Evolutionary conservation across 768 basidiomycete species (phyloP), one percentile per base, ranked within the genome.

Genomic region (Mycena chlorophos): DNA sequence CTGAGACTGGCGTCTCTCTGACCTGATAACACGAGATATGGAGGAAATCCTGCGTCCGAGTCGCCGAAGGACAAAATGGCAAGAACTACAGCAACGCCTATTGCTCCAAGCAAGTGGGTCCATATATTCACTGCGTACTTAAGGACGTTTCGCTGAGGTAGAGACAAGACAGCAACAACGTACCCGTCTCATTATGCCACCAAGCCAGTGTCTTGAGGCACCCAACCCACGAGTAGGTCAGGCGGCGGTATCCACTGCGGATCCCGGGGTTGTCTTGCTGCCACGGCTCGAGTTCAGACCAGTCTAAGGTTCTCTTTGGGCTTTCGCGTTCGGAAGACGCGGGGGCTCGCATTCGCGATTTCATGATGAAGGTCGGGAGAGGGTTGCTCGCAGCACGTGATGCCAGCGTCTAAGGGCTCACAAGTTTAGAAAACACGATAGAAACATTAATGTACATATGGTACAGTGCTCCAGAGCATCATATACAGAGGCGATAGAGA

Each of bases 141-240:
- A 1, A 47, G 10, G n/a, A n/a, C n/a, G n/a, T n/a, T n/a, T n/a
- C n/a, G 12, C 28, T 20, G 1, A 23, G n/a, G 22, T 19, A 28
- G 16, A 22, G 39, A 23, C 26, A 17, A 13, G 46, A 25, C 20
- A 34, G 19, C 2, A 38, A 34, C 20, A 38, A 19, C 27, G 19
- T 31, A 45, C 57, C 57, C 3, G 53, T 43, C 38, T 58, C 52
- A 22, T 58, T 54, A 20, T 58, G 57, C 57, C 57, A 58, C 42
- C 40, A 50, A 2, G 13, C 25, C 19, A 51, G 37, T 3, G n/a
- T 34, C 19, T 12, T 2, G 23, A 54, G 20, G 23, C 12, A 22
- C 4, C 20, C 34, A 28, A 34, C 6, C 57, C 53, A 58, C 4
- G 52, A 54, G 13, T 50, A 3, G 16, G 48, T 53, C 16, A 49